These are phyloP conservation scores for Spergularia bocconei DNA, from an alignment of 148 eudicot genomes.

Conservation along the genomic window DNA sequence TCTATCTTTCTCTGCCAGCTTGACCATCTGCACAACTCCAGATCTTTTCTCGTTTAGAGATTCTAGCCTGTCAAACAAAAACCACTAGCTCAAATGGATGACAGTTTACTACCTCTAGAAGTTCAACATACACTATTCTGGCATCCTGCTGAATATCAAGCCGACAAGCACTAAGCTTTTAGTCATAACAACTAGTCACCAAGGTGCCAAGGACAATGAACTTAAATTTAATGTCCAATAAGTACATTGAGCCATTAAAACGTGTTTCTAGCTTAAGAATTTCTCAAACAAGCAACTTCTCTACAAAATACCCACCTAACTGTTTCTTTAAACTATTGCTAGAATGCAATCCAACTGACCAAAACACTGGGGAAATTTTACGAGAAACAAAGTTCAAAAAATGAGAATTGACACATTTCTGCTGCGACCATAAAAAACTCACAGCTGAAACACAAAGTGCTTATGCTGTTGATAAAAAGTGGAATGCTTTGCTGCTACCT, in stretches of 20 bases:
- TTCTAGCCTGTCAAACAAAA: constrained; percentile 56
- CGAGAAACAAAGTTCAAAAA: background rate
- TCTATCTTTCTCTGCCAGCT: constrained; percentile 96
- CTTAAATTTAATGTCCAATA: background rate
- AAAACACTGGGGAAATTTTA: background rate
- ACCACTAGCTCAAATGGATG: background rate
- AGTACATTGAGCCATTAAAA: background rate
- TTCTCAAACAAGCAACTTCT: background rate
- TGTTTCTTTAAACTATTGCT: background rate
- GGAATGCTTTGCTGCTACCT: background rate
- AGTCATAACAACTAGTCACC: background rate
- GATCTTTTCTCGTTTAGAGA: constrained; percentile 78
- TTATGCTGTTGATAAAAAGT: background rate
- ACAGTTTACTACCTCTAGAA: background rate
- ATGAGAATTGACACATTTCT: background rate
- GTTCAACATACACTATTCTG: background rate
- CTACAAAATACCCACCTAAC: background rate
- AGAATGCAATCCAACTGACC: background rate
- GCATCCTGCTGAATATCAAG: background rate
- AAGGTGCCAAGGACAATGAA: too few species aligned
- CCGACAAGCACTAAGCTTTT: background rate
- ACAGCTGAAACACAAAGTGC: too few species aligned
- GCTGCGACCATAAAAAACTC: background rate
- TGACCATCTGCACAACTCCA: constrained; percentile 97
- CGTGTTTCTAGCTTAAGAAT: background rate